Percentiles rank a stretch among this genome's conserved stretches.
Evolutionary conservation across 177 flowering plant genomes (phyloP).

Genomic region (Vitis hybrid): DNA sequence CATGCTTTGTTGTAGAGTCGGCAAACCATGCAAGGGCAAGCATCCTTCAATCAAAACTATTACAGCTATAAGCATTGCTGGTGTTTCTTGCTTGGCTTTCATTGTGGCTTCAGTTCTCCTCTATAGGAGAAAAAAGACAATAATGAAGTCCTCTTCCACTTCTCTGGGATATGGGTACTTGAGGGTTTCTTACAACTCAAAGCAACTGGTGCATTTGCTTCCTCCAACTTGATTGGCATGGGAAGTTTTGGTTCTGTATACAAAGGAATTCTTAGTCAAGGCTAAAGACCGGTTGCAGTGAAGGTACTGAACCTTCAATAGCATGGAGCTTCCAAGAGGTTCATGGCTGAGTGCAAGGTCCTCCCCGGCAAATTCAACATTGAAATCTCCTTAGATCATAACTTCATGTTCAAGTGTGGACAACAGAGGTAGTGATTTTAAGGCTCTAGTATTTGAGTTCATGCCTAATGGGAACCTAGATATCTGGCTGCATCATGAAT

Average conservation of each 20-base stretch:
- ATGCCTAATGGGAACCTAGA: not conserved
- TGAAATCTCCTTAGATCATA: constrained; percentile 8
- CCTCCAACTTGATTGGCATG: too few species aligned
- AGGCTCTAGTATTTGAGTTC: not conserved
- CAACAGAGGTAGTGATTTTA: constrained; percentile 7
- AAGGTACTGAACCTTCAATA: too few species aligned
- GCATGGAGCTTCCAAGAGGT: too few species aligned
- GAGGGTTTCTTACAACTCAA: constrained; percentile 1
- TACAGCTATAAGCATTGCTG: too few species aligned
- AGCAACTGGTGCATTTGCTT: not conserved
- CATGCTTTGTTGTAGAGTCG: too few species aligned
- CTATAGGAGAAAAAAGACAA: not conserved
- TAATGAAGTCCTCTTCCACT: not conserved
- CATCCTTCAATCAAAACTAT: too few species aligned
- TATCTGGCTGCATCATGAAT: not conserved
- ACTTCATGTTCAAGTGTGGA: constrained; percentile 10
- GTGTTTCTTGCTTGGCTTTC: not conserved
- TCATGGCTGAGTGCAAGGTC: constrained; percentile 4
- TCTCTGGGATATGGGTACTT: not conserved
- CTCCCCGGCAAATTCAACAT: not conserved
- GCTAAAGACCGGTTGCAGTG: too few species aligned
- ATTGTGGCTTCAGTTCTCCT: not conserved
- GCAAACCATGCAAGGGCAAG: too few species aligned
- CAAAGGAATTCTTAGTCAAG: too few species aligned
- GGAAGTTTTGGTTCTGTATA: too few species aligned